These are phyloP conservation scores for Osmozyma mogii DNA, from an alignment of 805 yeast species.

Conservation along the genomic window DNA sequence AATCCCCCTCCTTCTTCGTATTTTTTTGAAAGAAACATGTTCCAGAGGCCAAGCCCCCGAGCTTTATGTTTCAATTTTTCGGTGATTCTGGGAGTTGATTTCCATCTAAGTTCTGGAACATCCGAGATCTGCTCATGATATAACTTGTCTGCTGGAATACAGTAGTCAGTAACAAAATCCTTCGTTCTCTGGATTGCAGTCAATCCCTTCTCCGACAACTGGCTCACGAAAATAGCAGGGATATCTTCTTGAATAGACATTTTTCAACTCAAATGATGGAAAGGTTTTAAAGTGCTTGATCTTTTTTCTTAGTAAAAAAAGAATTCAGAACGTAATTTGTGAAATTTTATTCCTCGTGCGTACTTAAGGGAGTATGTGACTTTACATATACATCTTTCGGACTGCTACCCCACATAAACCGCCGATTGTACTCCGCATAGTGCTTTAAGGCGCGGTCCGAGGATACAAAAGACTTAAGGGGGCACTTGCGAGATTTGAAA, in stretches of 20 bases:
- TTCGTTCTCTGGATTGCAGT: conserved; percentile 34
- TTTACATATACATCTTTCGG: too few species aligned
- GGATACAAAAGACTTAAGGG: too few species aligned
- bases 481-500: too few species aligned
- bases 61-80: conserved; percentile 50
- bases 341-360: too few species aligned
- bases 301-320: too few species aligned
- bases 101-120: conserved; percentile 41
- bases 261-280: too few species aligned
- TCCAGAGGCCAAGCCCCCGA: conserved; percentile 48
- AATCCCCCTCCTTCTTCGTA: conserved; percentile 48
- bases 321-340: too few species aligned
- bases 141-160: conserved; percentile 47
- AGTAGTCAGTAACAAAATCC: conserved; percentile 47
- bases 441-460: too few species aligned
- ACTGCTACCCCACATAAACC: too few species aligned
- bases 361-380: too few species aligned
- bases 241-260: conserved; percentile 25
- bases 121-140: conserved; percentile 32
- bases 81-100: conserved; percentile 35
- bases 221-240: conserved; percentile 32
- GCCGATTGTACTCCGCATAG: too few species aligned
- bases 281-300: too few species aligned
- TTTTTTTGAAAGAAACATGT: conserved; percentile 44
- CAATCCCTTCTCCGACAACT: conserved; percentile 27